Percentiles rank a stretch among this genome's conserved stretches.
These are phyloP conservation scores for Colletotrichum sp. DNA, from an alignment of 2,329 filamentous ascomycete genomes.

Conservation along the genomic window DNA sequence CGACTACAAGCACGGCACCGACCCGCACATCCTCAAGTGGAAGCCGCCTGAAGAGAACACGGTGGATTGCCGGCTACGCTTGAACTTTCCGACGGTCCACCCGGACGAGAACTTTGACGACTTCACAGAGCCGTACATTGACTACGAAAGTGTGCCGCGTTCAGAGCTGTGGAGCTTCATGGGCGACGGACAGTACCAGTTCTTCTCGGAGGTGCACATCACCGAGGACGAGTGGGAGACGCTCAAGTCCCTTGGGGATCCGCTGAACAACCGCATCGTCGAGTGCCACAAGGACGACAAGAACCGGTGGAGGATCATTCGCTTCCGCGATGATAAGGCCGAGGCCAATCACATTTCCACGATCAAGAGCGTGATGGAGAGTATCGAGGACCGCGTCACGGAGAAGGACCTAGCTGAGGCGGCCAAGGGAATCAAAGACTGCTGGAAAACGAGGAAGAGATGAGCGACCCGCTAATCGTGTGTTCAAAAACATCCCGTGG, in stretches of 20 bases:
- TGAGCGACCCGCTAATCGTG: background rate
- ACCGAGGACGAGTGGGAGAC: constrained; percentile 82
- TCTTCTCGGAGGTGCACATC: constrained; percentile 72
- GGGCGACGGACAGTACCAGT: constrained; percentile 67
- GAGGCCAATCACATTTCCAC: constrained; percentile 89
- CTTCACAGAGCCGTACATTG: constrained; percentile 65
- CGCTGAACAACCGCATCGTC: constrained; percentile 85
- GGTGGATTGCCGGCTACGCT: constrained; percentile 84
- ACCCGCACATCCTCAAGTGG: constrained; percentile 96
- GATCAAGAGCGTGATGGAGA: constrained; percentile 85
- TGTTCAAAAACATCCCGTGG: background rate
- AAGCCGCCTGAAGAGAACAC: constrained; percentile 96
- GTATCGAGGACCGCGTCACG: constrained; percentile 84
- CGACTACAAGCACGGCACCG: constrained; percentile 87
- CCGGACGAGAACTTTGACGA: constrained; percentile 71
- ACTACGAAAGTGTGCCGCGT: constrained; percentile 82
- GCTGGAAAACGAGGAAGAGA: constrained; percentile 72
- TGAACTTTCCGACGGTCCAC: constrained; percentile 77
- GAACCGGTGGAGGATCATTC: constrained; percentile 82
- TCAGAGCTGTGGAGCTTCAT: constrained; percentile 75
- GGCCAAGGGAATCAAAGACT: constrained; percentile 74
- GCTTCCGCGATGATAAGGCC: constrained; percentile 90
- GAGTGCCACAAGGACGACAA: constrained; percentile 85
- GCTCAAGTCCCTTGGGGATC: constrained; percentile 75
- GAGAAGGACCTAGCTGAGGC: constrained; percentile 79